These are phyloP conservation scores for Leccinellum albellum DNA, from an alignment of 768 basidiomycete species.

Conservation along the genomic window DNA sequence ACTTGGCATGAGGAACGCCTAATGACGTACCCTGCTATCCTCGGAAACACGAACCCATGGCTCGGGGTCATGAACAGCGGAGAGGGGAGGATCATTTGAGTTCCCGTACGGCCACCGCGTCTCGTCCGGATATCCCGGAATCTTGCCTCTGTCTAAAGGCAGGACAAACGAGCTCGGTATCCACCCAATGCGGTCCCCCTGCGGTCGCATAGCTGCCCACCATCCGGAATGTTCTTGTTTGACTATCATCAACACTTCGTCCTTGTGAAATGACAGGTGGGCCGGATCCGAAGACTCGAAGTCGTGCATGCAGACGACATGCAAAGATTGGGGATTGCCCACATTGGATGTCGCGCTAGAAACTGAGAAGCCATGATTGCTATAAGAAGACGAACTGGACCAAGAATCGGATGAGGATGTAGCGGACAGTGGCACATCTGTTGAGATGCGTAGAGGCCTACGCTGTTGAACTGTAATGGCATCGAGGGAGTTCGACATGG, in stretches of 20 bases:
- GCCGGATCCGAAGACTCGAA: constrained; percentile 59
- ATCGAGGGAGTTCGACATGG: constrained; percentile 9
- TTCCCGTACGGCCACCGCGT: constrained; percentile 33
- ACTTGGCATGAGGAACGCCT: background rate
- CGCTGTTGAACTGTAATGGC: constrained; percentile 7
- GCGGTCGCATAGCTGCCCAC: constrained; percentile 72
- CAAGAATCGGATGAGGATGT: constrained; percentile 35
- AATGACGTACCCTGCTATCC: constrained; percentile 13
- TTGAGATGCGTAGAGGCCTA: constrained; percentile 26
- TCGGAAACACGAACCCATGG: constrained; percentile 19
- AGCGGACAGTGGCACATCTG: constrained; percentile 34
- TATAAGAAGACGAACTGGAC: constrained; percentile 16
- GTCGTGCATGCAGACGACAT: constrained; percentile 62
- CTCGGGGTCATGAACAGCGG: constrained; percentile 11
- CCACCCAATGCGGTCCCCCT: constrained; percentile 62
- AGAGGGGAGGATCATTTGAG: constrained; percentile 4
- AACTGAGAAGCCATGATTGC: constrained; percentile 1
- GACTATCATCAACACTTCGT: constrained; percentile 66
- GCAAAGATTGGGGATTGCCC: constrained; percentile 30
- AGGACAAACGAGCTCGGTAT: constrained; percentile 70
- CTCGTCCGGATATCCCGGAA: constrained; percentile 47
- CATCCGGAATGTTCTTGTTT: constrained; percentile 71
- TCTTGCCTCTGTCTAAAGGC: constrained; percentile 33
- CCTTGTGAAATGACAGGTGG: constrained; percentile 59
- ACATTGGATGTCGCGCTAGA: constrained; percentile 30